Percentiles rank a stretch among this genome's conserved stretches.
Conservation (phyloP, 352 stramenopile genomes). For the Phytophthora hibernalis region DNA sequence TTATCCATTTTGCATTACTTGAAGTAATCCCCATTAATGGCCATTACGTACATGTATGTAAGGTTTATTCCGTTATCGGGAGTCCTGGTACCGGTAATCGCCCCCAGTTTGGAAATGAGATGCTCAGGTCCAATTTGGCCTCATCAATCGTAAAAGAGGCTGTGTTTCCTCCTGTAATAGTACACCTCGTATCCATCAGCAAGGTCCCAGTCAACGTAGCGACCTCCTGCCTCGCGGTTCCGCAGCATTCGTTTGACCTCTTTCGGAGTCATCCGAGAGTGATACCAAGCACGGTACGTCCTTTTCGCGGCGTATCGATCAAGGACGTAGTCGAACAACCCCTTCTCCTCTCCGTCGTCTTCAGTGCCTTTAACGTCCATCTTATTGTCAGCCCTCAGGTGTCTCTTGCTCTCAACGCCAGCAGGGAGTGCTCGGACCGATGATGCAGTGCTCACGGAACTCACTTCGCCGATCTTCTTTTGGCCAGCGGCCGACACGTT, state of each 20-base stretch:
- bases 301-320: neutral
- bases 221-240: slow-evolving; percentile 1
- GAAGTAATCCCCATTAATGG: too few species aligned
- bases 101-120: neutral
- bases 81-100: too few species aligned
- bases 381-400: neutral
- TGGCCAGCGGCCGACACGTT: neutral
- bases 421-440: neutral
- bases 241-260: neutral
- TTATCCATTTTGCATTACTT: too few species aligned
- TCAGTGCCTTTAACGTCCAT: neutral
- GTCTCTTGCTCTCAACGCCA: neutral
- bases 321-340: slow-evolving; percentile 6
- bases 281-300: slow-evolving; percentile 4
- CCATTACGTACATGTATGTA: too few species aligned
- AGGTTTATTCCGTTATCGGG: too few species aligned
- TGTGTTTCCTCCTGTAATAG: neutral
- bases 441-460: neutral
- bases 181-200: neutral
- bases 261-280: neutral
- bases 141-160: neutral
- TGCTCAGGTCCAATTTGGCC: neutral
- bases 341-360: neutral
- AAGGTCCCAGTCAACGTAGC: slow-evolving; percentile 8
- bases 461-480: neutral